Evolutionary conservation across 768 basidiomycete species (phyloP).

Genomic region (Leucosporidium scottii): DNA sequence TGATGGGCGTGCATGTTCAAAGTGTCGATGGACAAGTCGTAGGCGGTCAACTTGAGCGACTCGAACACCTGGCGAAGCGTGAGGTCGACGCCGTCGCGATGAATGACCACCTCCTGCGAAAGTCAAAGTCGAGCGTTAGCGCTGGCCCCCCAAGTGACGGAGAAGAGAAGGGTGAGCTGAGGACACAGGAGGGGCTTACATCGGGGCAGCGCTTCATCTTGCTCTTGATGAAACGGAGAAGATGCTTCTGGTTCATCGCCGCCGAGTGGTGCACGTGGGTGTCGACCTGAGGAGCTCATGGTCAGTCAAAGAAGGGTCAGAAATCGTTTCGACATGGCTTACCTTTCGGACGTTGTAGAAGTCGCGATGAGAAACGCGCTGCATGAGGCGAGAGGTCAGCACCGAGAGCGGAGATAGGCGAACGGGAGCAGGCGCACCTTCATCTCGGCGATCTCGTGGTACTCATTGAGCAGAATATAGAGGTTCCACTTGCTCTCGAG

Average conservation of each 20-base stretch:
- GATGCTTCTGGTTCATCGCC: slow-evolving; percentile 98
- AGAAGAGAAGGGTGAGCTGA: no score
- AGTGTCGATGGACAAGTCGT: slow-evolving; percentile 96
- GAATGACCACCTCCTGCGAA: slow-evolving; percentile 82
- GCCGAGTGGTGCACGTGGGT: slow-evolving; percentile 98
- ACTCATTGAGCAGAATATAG: slow-evolving; percentile 85
- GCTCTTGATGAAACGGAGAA: slow-evolving; percentile 96
- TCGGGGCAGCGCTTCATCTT: slow-evolving; percentile 86
- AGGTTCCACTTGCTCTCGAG: slow-evolving; percentile 88
- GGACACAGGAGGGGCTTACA: slow-evolving; percentile 48
- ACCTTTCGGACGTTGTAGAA: slow-evolving; percentile 91
- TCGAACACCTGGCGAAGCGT: slow-evolving; percentile 93
- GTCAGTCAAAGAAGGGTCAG: no score
- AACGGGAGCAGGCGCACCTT: slow-evolving; percentile 56
- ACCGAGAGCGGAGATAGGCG: neutral
- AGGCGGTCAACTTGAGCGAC: slow-evolving; percentile 86
- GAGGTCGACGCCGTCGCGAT: slow-evolving; percentile 81
- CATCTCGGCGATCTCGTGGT: slow-evolving; percentile 90
- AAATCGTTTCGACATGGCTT: no score
- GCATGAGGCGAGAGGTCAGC: neutral
- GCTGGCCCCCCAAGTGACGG: no score
- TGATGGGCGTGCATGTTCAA: slow-evolving; percentile 99
- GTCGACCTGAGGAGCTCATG: no score
- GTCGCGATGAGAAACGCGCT: slow-evolving; percentile 84
- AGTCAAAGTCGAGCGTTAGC: neutral